phyloP scores from a whole-genome alignment of 306 rosid species.

The Cicer chorassanicum region DNA sequence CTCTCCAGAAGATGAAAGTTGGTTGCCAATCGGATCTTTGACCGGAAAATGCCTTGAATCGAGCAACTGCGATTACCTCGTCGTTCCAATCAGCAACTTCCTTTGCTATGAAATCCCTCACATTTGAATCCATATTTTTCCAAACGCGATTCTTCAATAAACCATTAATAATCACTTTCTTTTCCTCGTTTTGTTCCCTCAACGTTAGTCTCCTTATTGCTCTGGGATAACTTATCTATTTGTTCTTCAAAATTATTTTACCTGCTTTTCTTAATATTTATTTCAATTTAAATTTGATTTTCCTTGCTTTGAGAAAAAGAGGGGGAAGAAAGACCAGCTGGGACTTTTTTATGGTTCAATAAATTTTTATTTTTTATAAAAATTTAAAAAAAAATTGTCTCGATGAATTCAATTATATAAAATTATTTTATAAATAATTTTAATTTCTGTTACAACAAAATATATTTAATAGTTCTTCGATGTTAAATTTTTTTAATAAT shows the following conservation, averaged over 20 bases:
- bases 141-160: not conserved
- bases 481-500: no score
- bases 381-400: no score
- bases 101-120: slow-evolving; percentile 59
- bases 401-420: no score
- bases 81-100: slow-evolving; percentile 78
- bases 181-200: slow-evolving; percentile 1
- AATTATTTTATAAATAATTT: no score
- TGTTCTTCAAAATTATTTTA: no score
- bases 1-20: slow-evolving; percentile 71
- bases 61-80: slow-evolving; percentile 58
- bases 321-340: no score
- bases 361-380: no score
- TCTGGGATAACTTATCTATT: not conserved
- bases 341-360: no score
- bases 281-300: no score
- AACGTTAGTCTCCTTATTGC: not conserved
- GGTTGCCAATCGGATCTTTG: slow-evolving; percentile 84
- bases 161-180: not conserved
- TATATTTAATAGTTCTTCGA: no score
- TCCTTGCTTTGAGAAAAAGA: no score
- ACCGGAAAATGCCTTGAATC: slow-evolving; percentile 93
- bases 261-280: not conserved
- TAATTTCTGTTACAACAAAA: no score
- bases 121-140: slow-evolving; percentile 51